Conservation (phyloP, 345 rosid genomes). For the Melaleuca quinquenervia region DNA sequence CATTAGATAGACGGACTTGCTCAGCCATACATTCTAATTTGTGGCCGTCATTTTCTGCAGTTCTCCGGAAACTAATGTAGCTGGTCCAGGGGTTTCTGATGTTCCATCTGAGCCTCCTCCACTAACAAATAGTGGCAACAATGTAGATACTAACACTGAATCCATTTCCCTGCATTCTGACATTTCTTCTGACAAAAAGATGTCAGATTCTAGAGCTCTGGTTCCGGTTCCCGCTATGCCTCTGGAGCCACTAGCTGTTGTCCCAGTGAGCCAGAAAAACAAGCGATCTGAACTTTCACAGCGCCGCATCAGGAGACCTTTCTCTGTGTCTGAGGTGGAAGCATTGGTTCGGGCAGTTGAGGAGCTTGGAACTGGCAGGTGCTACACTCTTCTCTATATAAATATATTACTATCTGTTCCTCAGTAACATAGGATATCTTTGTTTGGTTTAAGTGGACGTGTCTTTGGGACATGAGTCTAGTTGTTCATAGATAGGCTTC, state of each 20-base stretch:
- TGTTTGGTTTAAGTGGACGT: not conserved
- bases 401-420: not conserved
- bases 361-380: constrained; percentile 96
- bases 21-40: not conserved
- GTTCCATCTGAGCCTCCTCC: constrained; percentile 21
- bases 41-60: constrained; percentile 19
- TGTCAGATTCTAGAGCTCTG: constrained; percentile 58
- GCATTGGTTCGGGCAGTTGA: constrained; percentile 89
- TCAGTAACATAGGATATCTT: not conserved
- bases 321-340: constrained; percentile 93
- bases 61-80: constrained; percentile 19
- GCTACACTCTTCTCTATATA: not conserved
- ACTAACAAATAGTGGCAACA: constrained; percentile 12
- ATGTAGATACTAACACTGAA: constrained; percentile 32
- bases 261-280: constrained; percentile 55
- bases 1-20: not conserved
- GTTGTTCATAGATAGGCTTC: not conserved
- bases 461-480: not conserved
- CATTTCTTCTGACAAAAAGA: constrained; percentile 29
- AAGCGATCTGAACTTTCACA: constrained; percentile 69
- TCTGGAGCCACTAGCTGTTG: constrained; percentile 48
- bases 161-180: constrained; percentile 28
- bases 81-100: constrained; percentile 27
- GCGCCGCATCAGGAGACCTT: constrained; percentile 96
- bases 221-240: constrained; percentile 43